These are phyloP conservation scores for Dovyalis caffra DNA, from an alignment of 345 rosid species.

Conservation along the genomic window DNA sequence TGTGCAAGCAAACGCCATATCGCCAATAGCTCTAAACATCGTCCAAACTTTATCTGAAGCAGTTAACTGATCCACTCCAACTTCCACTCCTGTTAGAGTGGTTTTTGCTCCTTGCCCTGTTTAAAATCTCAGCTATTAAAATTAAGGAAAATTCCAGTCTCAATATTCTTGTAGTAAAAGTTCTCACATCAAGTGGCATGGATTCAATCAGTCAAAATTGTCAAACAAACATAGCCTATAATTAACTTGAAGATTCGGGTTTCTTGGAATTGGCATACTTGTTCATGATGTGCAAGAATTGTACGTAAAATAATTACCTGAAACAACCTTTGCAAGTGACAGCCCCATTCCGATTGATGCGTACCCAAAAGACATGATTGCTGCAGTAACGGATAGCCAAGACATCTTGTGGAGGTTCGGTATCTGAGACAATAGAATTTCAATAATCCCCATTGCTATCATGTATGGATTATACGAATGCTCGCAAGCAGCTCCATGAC, in stretches of 20 bases:
- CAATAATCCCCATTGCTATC: too few species aligned
- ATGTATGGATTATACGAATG: too few species aligned
- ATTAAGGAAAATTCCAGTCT: neutral
- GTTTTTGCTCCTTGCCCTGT: constrained; percentile 17
- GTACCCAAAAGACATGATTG: constrained; percentile 16
- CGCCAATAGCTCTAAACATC: constrained; percentile 19
- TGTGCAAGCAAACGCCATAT: constrained; percentile 17
- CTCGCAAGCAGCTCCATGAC: too few species aligned
- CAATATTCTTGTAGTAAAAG: too few species aligned
- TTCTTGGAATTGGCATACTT: too few species aligned
- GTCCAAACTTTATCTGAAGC: constrained; percentile 10
- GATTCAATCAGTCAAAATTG: too few species aligned
- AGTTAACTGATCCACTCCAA: constrained; percentile 7
- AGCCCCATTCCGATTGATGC: constrained; percentile 17
- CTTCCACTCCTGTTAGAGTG: constrained; percentile 11
- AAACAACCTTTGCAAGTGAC: constrained; percentile 7
- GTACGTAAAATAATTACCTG: constrained; percentile 4
- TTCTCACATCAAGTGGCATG: too few species aligned
- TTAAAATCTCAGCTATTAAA: neutral
- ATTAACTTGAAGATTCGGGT: too few species aligned
- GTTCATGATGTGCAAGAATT: neutral
- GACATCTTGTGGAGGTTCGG: too few species aligned
- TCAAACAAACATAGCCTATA: too few species aligned
- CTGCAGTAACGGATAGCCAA: constrained; percentile 14
- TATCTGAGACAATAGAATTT: too few species aligned